Conservation (phyloP, 306 rosid species). For the Cucumis cinereus region DNA sequence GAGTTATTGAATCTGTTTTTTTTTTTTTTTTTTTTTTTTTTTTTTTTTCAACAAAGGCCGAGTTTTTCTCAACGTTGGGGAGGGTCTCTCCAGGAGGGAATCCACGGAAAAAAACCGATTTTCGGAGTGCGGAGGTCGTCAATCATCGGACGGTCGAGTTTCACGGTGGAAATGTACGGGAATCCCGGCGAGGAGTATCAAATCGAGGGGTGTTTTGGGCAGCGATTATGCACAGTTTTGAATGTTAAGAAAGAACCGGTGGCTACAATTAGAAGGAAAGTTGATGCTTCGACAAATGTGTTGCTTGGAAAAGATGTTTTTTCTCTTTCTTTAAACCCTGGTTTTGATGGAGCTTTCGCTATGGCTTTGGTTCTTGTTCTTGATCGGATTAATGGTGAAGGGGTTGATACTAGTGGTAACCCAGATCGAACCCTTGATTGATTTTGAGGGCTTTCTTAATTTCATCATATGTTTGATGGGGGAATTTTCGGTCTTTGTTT, state of each 20-base stretch:
- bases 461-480: not conserved
- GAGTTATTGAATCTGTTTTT: not conserved
- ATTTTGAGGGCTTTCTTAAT: not conserved
- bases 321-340: constrained; percentile 55
- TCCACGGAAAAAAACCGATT: constrained; percentile 47
- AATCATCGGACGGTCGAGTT: constrained; percentile 64
- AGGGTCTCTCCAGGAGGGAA: constrained; percentile 68
- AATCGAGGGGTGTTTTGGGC: constrained; percentile 67
- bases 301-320: constrained; percentile 85
- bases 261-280: constrained; percentile 80
- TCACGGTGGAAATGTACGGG: constrained; percentile 58
- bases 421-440: constrained; percentile 26
- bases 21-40: not conserved
- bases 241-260: constrained; percentile 23
- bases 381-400: constrained; percentile 67
- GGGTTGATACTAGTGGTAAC: constrained; percentile 7
- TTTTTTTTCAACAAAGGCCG: constrained; percentile 40
- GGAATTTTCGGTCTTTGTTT: not conserved
- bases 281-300: constrained; percentile 66
- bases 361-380: constrained; percentile 78
- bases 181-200: constrained; percentile 41
- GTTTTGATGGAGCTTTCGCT: constrained; percentile 70
- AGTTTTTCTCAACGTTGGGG: constrained; percentile 96
- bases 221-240: constrained; percentile 47
- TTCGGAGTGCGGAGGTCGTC: constrained; percentile 79